Evolutionary conservation across 2,329 filamentous ascomycete species (phyloP), one percentile per base, ranked within the genome.

Genomic region (Tetracladium maxilliforme): DNA sequence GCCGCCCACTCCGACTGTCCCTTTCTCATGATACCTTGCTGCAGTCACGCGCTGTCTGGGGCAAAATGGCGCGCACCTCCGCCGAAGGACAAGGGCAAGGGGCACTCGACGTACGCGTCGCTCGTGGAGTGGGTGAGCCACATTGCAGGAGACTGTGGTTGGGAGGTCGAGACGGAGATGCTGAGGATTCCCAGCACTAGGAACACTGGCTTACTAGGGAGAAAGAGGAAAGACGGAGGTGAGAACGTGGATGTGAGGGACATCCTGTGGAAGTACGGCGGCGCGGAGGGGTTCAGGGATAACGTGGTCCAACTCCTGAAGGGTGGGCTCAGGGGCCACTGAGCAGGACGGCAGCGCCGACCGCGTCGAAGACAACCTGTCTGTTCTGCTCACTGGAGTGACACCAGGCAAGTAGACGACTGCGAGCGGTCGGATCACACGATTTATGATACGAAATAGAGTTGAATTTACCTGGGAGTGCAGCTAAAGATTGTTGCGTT

Each of bases 21-120:
- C 0, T 98, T 94, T 48, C 70, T 98, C 33, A 79, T 81, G 38
- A 93, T 98, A 22, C 90, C 90, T 2, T 98, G 90, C 55, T 98
- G 90, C 54, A 92, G 82, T 35, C 84, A 95, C 52, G 67, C 78
- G 30, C 69, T 98, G 3, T 70, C 73, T 1, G 90, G 90, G 2
- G 66, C 69, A 14, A 61, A 53, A 30, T 90, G 77, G 45, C 72
- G 90, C 11, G 77, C 80, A 10, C 61, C 64, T 7, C 52, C 59
- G 7, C 65, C 67, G 6, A 44, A 45, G 24, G 33, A 37, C 10
- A 23, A 30, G 6, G 31, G 29, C 5, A 41, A 6, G 41, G 48
- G 33, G 30, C 60, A 61, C 8, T 92, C 83, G 4, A 76, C 79
- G 14, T 94, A 92, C 47, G 76, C 82, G 0, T 79, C 78, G 3